Evolutionary conservation across 2,329 filamentous ascomycete genomes (phyloP), one percentile per base, ranked within the genome.

Genomic region (Colletotrichum ledebouriae): DNA sequence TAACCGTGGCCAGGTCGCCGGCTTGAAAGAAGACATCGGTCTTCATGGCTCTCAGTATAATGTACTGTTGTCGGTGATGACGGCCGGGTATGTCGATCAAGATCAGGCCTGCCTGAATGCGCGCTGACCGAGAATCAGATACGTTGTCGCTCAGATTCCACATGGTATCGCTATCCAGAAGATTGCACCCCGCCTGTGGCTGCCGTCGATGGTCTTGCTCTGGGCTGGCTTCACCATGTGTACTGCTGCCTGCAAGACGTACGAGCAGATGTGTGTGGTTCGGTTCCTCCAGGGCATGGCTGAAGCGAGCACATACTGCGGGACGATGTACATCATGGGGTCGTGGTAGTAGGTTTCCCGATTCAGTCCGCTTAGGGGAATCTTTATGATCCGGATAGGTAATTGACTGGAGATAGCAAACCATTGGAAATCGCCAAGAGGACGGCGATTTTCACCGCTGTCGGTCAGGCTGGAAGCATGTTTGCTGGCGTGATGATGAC

Each of bases 381-480:
- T 29, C 29, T 17, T 10, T 9, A 20, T 12, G 22, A 25, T 39
- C 6, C 2, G 20, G 15, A 6, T 29, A 25, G 17, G 29, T 7
- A 22, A 15, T 49, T 25, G 17, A 59, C 46, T 62, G 37, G 42
- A 47, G 46, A 15, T 44, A 72, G 71, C 13, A 89, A 82, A 2
- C 82, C 81, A 7, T 79, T 81, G 11, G 89, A 90, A 69, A 81
- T 91, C 0, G 88, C 87, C 1, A 91, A 90, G 73, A 82, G 89
- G 2, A 86, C 83, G 5, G 88, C 86, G 42, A 86, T 91, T 59
- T 91, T 90, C 72, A 89, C 86, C 1, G 82, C 86, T 0, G 87
- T 86, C 12, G 88, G 87, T 1, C 80, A 89, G 2, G 85, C 85
- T 0, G 88, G 88, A 0, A 88, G 84, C 0, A 86, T 89, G 82